A percentile compares a stretch with the other conserved stretches of the same genome.
Evolutionary conservation across 2,329 filamentous ascomycete species (phyloP).

Genomic region (Ploettnerulaceae sp.): DNA sequence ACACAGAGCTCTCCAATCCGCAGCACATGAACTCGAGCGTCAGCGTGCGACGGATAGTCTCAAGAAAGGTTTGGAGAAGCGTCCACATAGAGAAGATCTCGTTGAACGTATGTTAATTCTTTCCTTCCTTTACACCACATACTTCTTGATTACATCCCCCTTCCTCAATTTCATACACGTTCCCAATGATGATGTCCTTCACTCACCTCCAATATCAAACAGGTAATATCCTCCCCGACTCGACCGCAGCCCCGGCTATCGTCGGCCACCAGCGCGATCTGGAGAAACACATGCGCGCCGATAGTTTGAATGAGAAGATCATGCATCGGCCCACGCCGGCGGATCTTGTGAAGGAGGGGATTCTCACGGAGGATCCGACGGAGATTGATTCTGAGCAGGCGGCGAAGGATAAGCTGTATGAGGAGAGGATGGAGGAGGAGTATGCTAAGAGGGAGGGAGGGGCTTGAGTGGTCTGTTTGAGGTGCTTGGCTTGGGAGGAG

Average conservation of each 20-base stretch:
- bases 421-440: constrained; percentile 58
- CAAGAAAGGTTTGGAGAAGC: constrained; percentile 58
- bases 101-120: constrained; percentile 61
- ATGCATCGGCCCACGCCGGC: constrained; percentile 71
- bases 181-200: no score
- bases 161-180: no score
- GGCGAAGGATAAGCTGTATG: constrained; percentile 41
- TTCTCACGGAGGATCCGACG: constrained; percentile 65
- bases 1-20: constrained; percentile 57
- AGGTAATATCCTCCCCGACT: constrained; percentile 85
- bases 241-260: constrained; percentile 71
- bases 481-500: not conserved
- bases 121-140: not conserved
- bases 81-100: constrained; percentile 67
- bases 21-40: constrained; percentile 58
- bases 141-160: no score
- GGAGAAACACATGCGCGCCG: constrained; percentile 80
- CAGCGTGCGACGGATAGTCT: constrained; percentile 58
- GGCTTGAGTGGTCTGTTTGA: constrained; percentile 39
- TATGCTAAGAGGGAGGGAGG: constrained; percentile 60
- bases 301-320: constrained; percentile 83
- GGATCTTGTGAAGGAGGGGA: constrained; percentile 71
- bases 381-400: constrained; percentile 37
- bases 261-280: constrained; percentile 80
- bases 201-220: constrained; percentile 12